phyloP scores from a whole-genome alignment of 768 basidiomycete species.

The Kwoniella botswanensis region DNA sequence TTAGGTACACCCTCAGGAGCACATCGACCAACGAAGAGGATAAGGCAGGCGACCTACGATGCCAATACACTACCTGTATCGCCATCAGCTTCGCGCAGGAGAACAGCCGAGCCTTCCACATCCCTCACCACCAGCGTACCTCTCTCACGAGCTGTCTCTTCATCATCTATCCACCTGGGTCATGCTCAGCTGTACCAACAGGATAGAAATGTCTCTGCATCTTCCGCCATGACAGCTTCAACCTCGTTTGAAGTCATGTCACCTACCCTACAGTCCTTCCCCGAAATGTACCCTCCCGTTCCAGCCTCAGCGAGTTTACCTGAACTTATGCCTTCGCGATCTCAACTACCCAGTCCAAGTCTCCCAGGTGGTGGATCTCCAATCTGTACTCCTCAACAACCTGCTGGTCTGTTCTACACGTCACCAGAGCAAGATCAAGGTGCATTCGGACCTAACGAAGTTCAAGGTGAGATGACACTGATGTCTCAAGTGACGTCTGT shows the following conservation, averaged over 20 bases:
- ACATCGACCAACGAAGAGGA: constrained; percentile 32
- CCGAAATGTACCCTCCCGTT: constrained; percentile 12
- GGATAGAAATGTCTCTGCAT: constrained; percentile 31
- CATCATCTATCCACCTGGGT: constrained; percentile 24
- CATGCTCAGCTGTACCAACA: constrained; percentile 12
- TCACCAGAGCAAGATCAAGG: constrained; percentile 36
- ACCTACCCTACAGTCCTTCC: constrained; percentile 20
- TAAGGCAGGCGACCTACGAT: constrained; percentile 39
- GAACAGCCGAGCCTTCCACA: constrained; percentile 18
- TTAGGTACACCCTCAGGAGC: constrained; percentile 33
- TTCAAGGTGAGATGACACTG: constrained; percentile 28
- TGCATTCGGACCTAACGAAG: constrained; percentile 16
- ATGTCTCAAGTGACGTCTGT: constrained; percentile 26
- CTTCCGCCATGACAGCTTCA: constrained; percentile 31
- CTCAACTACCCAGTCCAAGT: constrained; percentile 28
- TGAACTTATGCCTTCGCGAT: constrained; percentile 28
- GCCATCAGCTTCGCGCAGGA: constrained; percentile 18
- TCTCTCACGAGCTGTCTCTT: constrained; percentile 29
- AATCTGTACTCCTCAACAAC: constrained; percentile 34
- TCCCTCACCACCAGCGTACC: constrained; percentile 25
- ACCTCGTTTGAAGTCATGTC: constrained; percentile 25
- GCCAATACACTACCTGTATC: constrained; percentile 32
- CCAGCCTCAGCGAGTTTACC: constrained; percentile 24
- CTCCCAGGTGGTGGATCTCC: constrained; percentile 35
- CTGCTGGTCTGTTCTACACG: constrained; percentile 28